Conservation (phyloP, 1,139 yeast genomes). For the Yamadazyma conglobata region DNA sequence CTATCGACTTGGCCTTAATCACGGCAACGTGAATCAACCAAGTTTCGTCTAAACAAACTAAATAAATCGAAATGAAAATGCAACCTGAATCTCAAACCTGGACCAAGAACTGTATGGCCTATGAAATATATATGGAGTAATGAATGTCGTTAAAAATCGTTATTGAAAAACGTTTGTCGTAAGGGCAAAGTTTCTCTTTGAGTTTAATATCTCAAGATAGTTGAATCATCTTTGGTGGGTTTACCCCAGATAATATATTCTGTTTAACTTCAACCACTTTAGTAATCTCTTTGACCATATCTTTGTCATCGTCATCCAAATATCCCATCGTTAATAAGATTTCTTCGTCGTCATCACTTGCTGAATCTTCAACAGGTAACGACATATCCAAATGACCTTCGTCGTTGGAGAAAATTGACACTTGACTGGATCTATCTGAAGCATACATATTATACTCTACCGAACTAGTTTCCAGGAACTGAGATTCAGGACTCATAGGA, state of each 20-base stretch:
- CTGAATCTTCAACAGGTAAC: too few relatives aligned
- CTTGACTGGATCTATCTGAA: conserved; percentile 13
- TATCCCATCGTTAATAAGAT: conserved; percentile 17
- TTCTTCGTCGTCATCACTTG: not conserved
- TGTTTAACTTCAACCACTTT: conserved; percentile 22
- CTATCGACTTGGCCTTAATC: too few relatives aligned
- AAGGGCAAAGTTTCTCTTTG: too few relatives aligned
- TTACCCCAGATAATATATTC: not conserved
- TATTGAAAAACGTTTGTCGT: too few relatives aligned
- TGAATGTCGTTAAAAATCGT: too few relatives aligned
- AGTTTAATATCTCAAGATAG: too few relatives aligned
- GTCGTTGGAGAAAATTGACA: conserved; percentile 13
- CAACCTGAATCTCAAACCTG: too few relatives aligned
- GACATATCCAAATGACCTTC: conserved; percentile 4
- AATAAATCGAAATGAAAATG: too few relatives aligned
- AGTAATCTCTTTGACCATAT: conserved; percentile 20
- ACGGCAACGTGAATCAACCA: too few relatives aligned
- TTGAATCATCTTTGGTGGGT: conserved; percentile 1
- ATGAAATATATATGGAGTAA: too few relatives aligned
- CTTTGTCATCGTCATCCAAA: conserved; percentile 17
- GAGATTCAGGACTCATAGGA: conserved; percentile 13
- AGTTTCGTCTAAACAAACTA: too few relatives aligned
- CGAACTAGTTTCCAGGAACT: conserved; percentile 15
- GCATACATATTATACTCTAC: conserved; percentile 12
- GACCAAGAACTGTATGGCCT: too few relatives aligned